Evolutionary conservation across 768 basidiomycete species (phyloP).

Genomic region (Lactifluus echinatus): DNA sequence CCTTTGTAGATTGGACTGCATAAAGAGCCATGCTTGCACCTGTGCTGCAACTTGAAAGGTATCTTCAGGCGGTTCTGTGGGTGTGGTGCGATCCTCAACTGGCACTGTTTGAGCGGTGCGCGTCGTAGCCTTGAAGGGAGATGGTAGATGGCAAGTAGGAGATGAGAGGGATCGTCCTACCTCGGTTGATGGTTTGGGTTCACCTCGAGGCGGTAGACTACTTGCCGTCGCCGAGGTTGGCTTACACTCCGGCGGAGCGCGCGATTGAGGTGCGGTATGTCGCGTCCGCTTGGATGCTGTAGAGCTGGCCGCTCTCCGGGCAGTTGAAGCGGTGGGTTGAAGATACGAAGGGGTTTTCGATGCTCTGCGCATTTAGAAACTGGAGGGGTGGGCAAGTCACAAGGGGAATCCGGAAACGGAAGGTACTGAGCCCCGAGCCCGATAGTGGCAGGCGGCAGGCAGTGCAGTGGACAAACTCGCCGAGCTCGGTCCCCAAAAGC

Average conservation of each 20-base stretch:
- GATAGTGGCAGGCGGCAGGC: background rate
- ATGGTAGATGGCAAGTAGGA: background rate
- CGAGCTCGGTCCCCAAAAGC: conserved; percentile 4
- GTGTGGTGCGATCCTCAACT: background rate
- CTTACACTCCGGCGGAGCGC: background rate
- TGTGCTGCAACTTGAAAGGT: conserved; percentile 43
- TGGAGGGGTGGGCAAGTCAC: too few relatives aligned
- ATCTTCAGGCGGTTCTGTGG: conserved; percentile 6
- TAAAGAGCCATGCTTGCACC: conserved; percentile 50
- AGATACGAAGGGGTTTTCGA: conserved; percentile 22
- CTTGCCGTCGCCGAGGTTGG: background rate
- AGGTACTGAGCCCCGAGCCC: too few relatives aligned
- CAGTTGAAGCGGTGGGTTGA: conserved; percentile 20
- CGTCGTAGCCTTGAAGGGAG: background rate
- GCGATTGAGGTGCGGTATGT: background rate
- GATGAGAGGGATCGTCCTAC: background rate
- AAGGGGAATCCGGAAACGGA: too few relatives aligned
- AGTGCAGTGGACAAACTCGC: conserved; percentile 10
- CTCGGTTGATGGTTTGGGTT: background rate
- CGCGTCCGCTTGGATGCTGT: background rate
- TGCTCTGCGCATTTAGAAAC: too few relatives aligned
- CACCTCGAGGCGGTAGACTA: background rate
- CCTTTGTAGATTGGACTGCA: conserved; percentile 48
- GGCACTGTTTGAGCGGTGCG: background rate
- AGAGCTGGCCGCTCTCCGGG: conserved; percentile 11